These are phyloP conservation scores for Raddia distichophylla DNA, from an alignment of 176 grass and related monocot genomes.

Conservation along the genomic window DNA sequence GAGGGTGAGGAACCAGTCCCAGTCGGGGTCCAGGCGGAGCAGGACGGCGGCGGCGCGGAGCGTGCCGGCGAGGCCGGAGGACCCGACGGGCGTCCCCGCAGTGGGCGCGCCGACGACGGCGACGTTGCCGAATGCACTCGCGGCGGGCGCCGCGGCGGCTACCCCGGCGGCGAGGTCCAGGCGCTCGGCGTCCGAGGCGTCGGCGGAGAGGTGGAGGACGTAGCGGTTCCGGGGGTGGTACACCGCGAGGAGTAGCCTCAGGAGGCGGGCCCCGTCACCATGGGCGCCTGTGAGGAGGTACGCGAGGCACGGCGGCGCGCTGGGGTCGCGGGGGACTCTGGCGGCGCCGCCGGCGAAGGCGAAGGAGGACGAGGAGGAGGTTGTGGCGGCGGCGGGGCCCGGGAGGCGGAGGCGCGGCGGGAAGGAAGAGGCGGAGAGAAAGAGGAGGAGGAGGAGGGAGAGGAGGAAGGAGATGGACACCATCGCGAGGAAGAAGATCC, in stretches of 20 bases:
- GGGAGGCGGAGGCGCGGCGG: slow-evolving; percentile 53
- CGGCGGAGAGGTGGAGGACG: slow-evolving; percentile 68
- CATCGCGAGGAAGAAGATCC: slow-evolving; percentile 46
- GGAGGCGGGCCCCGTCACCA: slow-evolving; percentile 58
- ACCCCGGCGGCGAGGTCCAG: slow-evolving; percentile 49
- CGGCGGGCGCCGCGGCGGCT: slow-evolving; percentile 42
- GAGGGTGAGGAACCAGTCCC: slow-evolving; percentile 90
- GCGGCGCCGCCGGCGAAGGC: neutral
- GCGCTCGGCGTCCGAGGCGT: slow-evolving; percentile 61
- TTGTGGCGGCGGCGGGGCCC: slow-evolving; percentile 20
- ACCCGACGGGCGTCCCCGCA: slow-evolving; percentile 58
- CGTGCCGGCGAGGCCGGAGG: slow-evolving; percentile 67
- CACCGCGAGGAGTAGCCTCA: slow-evolving; percentile 71
- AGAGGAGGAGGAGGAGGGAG: slow-evolving; percentile 63
- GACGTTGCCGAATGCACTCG: slow-evolving; percentile 64
- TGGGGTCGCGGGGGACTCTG: slow-evolving; percentile 32
- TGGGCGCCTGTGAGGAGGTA: slow-evolving; percentile 66
- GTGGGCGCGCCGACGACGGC: slow-evolving; percentile 55
- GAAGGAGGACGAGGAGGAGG: slow-evolving; percentile 4
- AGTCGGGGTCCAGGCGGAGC: slow-evolving; percentile 65
- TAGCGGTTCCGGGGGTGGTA: slow-evolving; percentile 92
- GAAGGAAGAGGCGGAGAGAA: slow-evolving; percentile 48
- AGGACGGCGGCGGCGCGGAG: slow-evolving; percentile 67
- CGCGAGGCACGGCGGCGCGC: slow-evolving; percentile 63
- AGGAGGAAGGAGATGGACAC: slow-evolving; percentile 56